Evolutionary conservation across 2,329 filamentous ascomycete species (phyloP).

Genomic region (Diaporthe amygdali): DNA sequence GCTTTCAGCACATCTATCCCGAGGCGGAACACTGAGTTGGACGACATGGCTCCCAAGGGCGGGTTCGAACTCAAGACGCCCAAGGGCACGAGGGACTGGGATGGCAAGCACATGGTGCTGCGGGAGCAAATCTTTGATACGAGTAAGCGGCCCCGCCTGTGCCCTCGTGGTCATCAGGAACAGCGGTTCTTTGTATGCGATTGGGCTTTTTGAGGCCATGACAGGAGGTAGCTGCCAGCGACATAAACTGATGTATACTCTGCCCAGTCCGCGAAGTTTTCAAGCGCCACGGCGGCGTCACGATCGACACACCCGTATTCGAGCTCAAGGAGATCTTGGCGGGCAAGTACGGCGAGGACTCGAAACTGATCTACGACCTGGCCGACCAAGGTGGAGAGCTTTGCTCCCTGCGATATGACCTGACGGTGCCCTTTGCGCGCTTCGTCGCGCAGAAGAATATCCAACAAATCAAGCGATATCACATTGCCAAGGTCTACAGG

Average conservation of each 20-base stretch:
- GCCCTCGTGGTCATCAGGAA: conserved; percentile 1
- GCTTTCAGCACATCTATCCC: neutral
- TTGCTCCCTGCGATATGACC: conserved; percentile 82
- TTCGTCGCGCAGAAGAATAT: conserved; percentile 89
- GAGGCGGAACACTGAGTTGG: neutral
- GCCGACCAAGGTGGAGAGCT: conserved; percentile 87
- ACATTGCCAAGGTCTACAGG: conserved; percentile 87
- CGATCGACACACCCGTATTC: conserved; percentile 84
- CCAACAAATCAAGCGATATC: conserved; percentile 88
- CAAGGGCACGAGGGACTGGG: conserved; percentile 36
- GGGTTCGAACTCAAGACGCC: conserved; percentile 31
- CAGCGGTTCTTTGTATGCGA: neutral
- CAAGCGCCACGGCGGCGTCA: conserved; percentile 81
- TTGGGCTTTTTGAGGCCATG: neutral
- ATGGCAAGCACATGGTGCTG: conserved; percentile 30
- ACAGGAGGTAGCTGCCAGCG: neutral
- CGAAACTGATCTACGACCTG: conserved; percentile 89
- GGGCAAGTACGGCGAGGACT: conserved; percentile 92
- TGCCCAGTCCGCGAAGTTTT: conserved; percentile 73
- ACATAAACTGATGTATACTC: conserved; percentile 38
- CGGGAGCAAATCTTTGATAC: conserved; percentile 33
- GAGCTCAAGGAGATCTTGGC: conserved; percentile 86
- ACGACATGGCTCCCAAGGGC: conserved; percentile 24
- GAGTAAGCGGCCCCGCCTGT: conserved; percentile 14
- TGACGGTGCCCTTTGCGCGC: conserved; percentile 89